These are phyloP conservation scores for Cichorium intybus DNA, from an alignment of 140 eudicot species.

Conservation along the genomic window DNA sequence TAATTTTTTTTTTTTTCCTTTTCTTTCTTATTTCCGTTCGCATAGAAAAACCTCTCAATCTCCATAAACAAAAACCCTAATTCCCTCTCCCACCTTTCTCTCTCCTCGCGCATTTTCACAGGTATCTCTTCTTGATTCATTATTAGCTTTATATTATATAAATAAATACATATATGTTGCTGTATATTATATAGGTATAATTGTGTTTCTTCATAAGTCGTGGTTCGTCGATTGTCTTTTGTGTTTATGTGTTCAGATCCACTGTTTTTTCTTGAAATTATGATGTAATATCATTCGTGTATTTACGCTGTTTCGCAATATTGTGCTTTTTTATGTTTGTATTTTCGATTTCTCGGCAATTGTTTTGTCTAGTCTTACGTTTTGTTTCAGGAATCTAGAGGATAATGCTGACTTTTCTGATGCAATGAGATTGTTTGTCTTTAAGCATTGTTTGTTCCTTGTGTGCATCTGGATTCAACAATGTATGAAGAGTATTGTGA, in stretches of 20 bases:
- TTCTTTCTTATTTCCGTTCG: background rate
- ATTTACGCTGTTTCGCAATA: constrained; percentile 1
- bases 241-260: constrained; percentile 34
- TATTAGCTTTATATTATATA: background rate
- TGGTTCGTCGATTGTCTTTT: constrained; percentile 15
- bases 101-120: constrained; percentile 30
- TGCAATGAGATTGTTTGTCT: background rate
- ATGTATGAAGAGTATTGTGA: constrained; percentile 23
- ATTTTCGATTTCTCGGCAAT: background rate
- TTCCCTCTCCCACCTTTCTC: constrained; percentile 10
- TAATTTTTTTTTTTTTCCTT: background rate
- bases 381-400: background rate
- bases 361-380: constrained; percentile 5
- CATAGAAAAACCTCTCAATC: constrained; percentile 13
- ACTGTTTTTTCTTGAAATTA: constrained; percentile 2
- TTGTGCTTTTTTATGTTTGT: background rate
- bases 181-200: constrained; percentile 2
- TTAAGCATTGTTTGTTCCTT: background rate
- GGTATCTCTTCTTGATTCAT: constrained; percentile 28
- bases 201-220: background rate
- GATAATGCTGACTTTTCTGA: background rate
- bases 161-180: background rate
- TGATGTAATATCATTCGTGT: constrained; percentile 6
- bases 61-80: constrained; percentile 39
- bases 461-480: constrained; percentile 14